phyloP scores from a whole-genome alignment of 352 stramenopile genomes.

The Globisporangium middletonii region DNA sequence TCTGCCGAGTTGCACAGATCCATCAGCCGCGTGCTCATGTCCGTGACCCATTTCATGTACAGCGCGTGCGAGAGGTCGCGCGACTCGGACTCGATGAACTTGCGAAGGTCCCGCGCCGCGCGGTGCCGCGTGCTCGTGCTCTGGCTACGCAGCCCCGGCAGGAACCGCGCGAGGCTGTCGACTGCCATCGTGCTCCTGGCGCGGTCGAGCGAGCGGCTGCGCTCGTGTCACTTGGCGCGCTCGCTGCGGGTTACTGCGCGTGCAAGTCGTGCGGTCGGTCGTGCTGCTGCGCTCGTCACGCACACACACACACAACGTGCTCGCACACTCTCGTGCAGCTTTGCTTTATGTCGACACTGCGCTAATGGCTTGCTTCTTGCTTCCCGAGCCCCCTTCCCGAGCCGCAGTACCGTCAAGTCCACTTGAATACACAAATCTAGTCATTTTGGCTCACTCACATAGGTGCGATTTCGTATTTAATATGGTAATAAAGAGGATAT shows the following conservation, averaged over 20 bases:
- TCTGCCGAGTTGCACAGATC: constrained; percentile 79
- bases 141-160: constrained; percentile 62
- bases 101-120: constrained; percentile 64
- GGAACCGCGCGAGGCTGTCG: constrained; percentile 70
- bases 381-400: neutral
- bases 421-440: too few relatives aligned
- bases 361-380: neutral
- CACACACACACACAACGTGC: too few relatives aligned
- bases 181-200: constrained; percentile 5
- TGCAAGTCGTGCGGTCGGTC: too few relatives aligned
- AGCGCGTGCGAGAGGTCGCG: constrained; percentile 76
- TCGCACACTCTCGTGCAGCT: neutral
- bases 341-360: neutral
- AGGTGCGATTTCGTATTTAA: too few relatives aligned
- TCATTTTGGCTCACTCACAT: too few relatives aligned
- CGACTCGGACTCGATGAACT: constrained; percentile 84
- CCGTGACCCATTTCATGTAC: constrained; percentile 86
- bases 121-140: constrained; percentile 59
- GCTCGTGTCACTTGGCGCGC: too few relatives aligned
- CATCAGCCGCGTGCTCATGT: constrained; percentile 78
- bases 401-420: neutral
- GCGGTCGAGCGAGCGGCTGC: neutral
- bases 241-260: too few relatives aligned
- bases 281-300: neutral
- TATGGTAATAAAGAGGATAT: too few relatives aligned